A percentile compares a stretch with the other conserved stretches of the same genome.
phyloP scores from a whole-genome alignment of 352 stramenopile genomes.

The Vaucheria bursata region DNA sequence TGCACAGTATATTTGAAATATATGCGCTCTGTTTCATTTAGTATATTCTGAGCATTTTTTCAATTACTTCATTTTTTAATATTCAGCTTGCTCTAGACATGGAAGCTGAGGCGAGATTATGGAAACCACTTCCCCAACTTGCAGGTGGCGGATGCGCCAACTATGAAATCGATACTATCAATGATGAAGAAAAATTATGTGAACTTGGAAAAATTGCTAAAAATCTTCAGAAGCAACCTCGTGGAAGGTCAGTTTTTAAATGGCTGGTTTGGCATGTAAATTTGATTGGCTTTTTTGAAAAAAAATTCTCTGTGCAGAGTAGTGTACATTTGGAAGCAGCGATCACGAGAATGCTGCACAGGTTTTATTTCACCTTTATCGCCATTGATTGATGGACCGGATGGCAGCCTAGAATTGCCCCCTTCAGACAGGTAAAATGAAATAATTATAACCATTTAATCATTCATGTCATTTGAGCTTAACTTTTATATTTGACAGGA shows the following conservation, averaged over 20 bases:
- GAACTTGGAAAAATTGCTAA: background rate
- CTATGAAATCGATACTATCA: background rate
- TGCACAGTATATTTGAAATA: too few relatives aligned
- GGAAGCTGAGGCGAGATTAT: background rate
- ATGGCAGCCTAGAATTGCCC: background rate
- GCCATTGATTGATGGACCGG: background rate
- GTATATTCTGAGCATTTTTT: too few relatives aligned
- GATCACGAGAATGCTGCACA: background rate
- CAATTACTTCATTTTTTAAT: too few relatives aligned
- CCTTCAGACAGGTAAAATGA: slow-evolving; percentile 1
- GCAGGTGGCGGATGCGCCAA: background rate
- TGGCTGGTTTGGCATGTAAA: too few relatives aligned
- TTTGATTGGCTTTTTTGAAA: too few relatives aligned
- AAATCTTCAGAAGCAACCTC: background rate
- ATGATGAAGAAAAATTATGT: background rate
- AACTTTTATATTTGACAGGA: background rate
- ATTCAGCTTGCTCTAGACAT: background rate
- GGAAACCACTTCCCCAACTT: background rate
- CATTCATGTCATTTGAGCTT: background rate
- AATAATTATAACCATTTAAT: background rate
- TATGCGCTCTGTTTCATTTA: too few relatives aligned
- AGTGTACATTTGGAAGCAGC: background rate
- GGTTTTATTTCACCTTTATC: background rate
- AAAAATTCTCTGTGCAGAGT: background rate
- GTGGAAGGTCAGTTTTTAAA: background rate